Percentiles rank a stretch among this genome's conserved stretches.
These are phyloP conservation scores for Lentithecium fluviatile DNA, from an alignment of 495 filamentous ascomycete species.

Conservation along the genomic window DNA sequence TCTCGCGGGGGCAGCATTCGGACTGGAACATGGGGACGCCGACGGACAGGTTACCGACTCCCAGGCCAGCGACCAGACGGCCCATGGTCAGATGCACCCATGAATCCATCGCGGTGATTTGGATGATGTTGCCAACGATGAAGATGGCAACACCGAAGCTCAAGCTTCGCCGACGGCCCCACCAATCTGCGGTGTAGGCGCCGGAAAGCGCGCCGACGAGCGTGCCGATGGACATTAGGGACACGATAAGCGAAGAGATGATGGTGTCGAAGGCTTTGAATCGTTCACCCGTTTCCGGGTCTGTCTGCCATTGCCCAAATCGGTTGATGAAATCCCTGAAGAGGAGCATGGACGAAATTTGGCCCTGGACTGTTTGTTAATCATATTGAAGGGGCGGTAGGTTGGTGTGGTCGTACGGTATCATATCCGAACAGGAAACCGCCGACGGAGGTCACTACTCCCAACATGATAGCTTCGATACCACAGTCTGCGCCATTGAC, in stretches of 20 bases:
- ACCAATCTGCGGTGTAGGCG: constrained; percentile 24
- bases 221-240: constrained; percentile 14
- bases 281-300: not conserved
- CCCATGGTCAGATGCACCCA: constrained; percentile 45
- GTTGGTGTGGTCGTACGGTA: not conserved
- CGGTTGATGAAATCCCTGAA: constrained; percentile 25
- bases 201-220: constrained; percentile 19
- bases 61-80: constrained; percentile 76
- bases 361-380: not conserved
- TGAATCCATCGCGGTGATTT: constrained; percentile 23
- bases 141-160: constrained; percentile 19
- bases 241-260: constrained; percentile 10
- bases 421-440: constrained; percentile 27
- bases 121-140: constrained; percentile 27
- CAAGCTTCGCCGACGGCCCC: constrained; percentile 21
- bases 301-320: constrained; percentile 9
- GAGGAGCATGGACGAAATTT: constrained; percentile 20
- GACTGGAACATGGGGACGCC: constrained; percentile 70
- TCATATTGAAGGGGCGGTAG: not conserved
- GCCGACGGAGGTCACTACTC: constrained; percentile 18
- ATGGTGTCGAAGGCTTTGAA: not conserved
- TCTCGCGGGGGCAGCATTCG: constrained; percentile 73
- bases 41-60: constrained; percentile 76
- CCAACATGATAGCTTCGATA: constrained; percentile 24
- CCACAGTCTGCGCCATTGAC: constrained; percentile 28